Evolutionary conservation across 768 basidiomycete genomes (phyloP).

Genomic region (Auriscalpium microsporum): DNA sequence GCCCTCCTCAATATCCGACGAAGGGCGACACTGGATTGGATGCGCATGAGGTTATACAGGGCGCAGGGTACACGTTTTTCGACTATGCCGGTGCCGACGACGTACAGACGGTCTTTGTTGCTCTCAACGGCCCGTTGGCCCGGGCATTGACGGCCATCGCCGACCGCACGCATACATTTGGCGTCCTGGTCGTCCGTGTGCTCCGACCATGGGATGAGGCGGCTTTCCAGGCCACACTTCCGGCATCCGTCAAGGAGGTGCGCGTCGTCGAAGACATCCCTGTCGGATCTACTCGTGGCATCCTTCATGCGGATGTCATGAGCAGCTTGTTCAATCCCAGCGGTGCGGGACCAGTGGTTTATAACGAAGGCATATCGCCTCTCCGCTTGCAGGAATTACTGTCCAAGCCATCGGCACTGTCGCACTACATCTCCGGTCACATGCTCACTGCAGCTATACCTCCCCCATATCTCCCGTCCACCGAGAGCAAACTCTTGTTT

Average conservation of each 20-base stretch:
- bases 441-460: slow-evolving; percentile 17
- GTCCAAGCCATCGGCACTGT: slow-evolving; percentile 34
- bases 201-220: slow-evolving; percentile 74
- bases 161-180: slow-evolving; percentile 39
- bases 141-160: slow-evolving; percentile 48
- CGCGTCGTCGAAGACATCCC: slow-evolving; percentile 79
- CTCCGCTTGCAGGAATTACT: slow-evolving; percentile 45
- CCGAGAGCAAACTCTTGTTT: slow-evolving; percentile 44
- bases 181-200: slow-evolving; percentile 66
- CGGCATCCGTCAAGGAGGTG: slow-evolving; percentile 46
- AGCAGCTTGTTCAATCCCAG: slow-evolving; percentile 39
- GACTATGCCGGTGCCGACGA: slow-evolving; percentile 60
- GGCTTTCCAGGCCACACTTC: slow-evolving; percentile 52
- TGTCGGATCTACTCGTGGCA: slow-evolving; percentile 48
- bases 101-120: slow-evolving; percentile 59
- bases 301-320: slow-evolving; percentile 67
- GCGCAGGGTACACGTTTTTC: slow-evolving; percentile 66
- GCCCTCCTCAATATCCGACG: slow-evolving; percentile 30
- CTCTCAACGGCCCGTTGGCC: slow-evolving; percentile 74
- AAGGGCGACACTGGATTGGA: slow-evolving; percentile 23
- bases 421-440: slow-evolving; percentile 28
- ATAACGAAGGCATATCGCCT: slow-evolving; percentile 52
- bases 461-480: slow-evolving; percentile 19
- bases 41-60: slow-evolving; percentile 41
- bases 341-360: slow-evolving; percentile 32